phyloP scores from a whole-genome alignment of 768 basidiomycete genomes.

The Fomitopsis serialis region DNA sequence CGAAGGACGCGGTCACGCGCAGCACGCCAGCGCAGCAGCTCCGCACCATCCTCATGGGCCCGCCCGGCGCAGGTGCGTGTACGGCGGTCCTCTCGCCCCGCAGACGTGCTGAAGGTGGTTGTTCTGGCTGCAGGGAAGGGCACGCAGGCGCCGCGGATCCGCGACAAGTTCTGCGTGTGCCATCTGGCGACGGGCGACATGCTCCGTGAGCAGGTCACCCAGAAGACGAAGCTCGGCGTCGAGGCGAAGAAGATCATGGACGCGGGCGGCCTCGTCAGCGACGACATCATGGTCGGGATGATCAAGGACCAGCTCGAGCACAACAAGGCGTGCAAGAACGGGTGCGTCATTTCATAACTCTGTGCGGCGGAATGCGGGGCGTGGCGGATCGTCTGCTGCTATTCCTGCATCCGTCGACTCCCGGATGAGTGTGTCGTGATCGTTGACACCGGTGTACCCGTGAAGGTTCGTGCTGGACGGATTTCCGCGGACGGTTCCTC shows the following conservation, averaged over 20 bases:
- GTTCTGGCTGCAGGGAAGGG: constrained; percentile 72
- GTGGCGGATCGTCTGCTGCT: not conserved
- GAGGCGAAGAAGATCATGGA: constrained; percentile 99
- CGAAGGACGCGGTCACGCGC: constrained; percentile 41
- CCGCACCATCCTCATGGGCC: constrained; percentile 90
- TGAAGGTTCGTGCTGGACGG: constrained; percentile 94
- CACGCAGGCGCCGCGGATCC: constrained; percentile 93
- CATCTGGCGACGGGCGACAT: constrained; percentile 99
- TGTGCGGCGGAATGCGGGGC: not conserved
- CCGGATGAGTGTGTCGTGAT: not conserved
- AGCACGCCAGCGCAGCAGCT: constrained; percentile 72
- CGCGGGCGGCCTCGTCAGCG: constrained; percentile 87
- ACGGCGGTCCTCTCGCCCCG: not conserved
- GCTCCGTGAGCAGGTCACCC: constrained; percentile 88
- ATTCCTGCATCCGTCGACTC: not conserved
- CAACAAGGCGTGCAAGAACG: constrained; percentile 91
- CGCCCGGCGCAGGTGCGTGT: constrained; percentile 88
- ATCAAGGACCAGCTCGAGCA: constrained; percentile 93
- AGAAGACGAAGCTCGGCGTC: constrained; percentile 83
- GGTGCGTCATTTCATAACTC: constrained; percentile 55
- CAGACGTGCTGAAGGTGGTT: not conserved
- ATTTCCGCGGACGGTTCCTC: constrained; percentile 97
- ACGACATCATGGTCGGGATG: constrained; percentile 97
- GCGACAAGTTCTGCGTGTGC: constrained; percentile 91
- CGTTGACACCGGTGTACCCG: not conserved